These are phyloP conservation scores for Alnus rubra DNA, from an alignment of 306 rosid genomes.

Conservation along the genomic window DNA sequence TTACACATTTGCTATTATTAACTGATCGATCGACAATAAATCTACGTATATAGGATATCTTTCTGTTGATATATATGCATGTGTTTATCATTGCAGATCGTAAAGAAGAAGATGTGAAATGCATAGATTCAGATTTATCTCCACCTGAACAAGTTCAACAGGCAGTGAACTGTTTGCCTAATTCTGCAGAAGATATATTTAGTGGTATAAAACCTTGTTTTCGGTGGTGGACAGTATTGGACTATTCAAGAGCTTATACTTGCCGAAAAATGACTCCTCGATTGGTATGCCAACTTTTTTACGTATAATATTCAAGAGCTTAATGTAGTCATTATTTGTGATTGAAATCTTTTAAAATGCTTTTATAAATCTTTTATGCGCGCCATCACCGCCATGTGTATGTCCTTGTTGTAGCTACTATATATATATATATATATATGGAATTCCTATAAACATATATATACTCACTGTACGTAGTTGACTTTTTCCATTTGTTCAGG, in stretches of 20 bases:
- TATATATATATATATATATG: neutral
- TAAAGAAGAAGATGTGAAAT: conserved; percentile 56
- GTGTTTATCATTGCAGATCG: conserved; percentile 40
- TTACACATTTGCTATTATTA: neutral
- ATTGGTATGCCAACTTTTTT: conserved; percentile 42
- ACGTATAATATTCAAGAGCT: too few relatives aligned
- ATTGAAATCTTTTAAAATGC: too few relatives aligned
- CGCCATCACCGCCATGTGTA: too few relatives aligned
- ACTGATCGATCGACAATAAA: too few relatives aligned
- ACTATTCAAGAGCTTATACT: conserved; percentile 71
- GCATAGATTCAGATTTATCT: conserved; percentile 49
- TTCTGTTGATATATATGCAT: neutral
- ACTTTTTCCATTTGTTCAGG: conserved; percentile 42
- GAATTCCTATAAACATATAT: too few relatives aligned
- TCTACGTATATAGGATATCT: too few relatives aligned
- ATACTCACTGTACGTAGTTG: neutral
- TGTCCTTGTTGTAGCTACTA: too few relatives aligned
- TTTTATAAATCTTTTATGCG: too few relatives aligned
- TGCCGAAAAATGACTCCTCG: conserved; percentile 65
- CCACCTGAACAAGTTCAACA: conserved; percentile 61
- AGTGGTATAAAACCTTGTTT: conserved; percentile 35
- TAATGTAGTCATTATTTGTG: too few relatives aligned
- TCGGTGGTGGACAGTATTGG: conserved; percentile 70
- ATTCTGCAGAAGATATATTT: conserved; percentile 21
- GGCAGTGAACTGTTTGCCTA: conserved; percentile 62